Percentiles rank a stretch among this genome's conserved stretches.
These are phyloP conservation scores for Aspergillus brunneoviolaceus DNA, from an alignment of 2,329 filamentous ascomycete genomes.

Conservation along the genomic window DNA sequence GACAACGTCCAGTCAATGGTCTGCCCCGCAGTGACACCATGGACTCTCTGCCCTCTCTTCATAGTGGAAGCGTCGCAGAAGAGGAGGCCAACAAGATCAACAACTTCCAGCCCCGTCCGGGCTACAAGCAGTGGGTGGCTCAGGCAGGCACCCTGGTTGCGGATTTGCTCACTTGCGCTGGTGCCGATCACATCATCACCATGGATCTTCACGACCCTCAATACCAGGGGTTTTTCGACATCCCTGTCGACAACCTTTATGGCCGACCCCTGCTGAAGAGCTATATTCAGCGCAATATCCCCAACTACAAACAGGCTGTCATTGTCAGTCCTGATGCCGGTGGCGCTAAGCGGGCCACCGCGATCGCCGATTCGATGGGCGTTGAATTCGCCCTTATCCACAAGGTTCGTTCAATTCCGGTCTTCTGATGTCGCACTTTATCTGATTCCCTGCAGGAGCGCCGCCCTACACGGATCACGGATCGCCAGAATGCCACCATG, in stretches of 20 bases:
- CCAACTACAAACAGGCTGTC: conserved; percentile 80
- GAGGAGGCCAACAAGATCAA: conserved; percentile 51
- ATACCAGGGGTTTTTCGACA: conserved; percentile 98
- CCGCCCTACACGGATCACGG: conserved; percentile 80
- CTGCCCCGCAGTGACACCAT: conserved; percentile 39
- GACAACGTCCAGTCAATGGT: conserved; percentile 41
- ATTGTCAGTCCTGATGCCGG: conserved; percentile 96
- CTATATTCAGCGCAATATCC: conserved; percentile 76
- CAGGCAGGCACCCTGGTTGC: conserved; percentile 94
- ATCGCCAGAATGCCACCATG: conserved; percentile 80
- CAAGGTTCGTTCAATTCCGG: conserved; percentile 63
- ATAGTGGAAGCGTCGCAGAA: conserved; percentile 61
- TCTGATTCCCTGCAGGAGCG: conserved; percentile 63
- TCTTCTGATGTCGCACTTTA: not conserved
- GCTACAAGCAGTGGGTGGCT: conserved; percentile 98
- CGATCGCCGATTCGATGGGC: conserved; percentile 87
- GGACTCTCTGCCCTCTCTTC: conserved; percentile 40
- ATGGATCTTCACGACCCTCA: conserved; percentile 97
- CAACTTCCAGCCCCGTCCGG: conserved; percentile 77
- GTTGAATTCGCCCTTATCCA: conserved; percentile 98
- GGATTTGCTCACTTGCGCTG: conserved; percentile 90
- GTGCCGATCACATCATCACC: conserved; percentile 94
- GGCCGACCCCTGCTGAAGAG: conserved; percentile 58
- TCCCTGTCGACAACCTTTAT: conserved; percentile 97
- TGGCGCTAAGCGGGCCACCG: conserved; percentile 91